A percentile compares a stretch with the other conserved stretches of the same genome.
Evolutionary conservation across 2,329 filamentous ascomycete species (phyloP).

Genomic region (Phaeosphaeria sp.): DNA sequence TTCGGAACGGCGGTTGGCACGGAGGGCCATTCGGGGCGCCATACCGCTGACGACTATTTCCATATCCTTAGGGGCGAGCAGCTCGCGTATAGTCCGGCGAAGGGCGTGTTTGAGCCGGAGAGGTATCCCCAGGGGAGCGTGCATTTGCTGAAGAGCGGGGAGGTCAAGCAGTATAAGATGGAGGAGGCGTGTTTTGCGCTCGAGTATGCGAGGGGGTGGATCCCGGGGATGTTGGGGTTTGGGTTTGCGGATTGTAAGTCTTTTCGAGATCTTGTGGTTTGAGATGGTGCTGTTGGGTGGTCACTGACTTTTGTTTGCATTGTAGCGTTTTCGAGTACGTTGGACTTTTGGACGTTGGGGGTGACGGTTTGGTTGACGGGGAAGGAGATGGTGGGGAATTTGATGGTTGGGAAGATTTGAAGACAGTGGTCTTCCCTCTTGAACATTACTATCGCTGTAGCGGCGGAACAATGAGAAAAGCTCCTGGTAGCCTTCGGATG

Average conservation of each 20-base stretch:
- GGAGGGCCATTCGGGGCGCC: conserved; percentile 85
- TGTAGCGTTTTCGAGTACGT: conserved; percentile 71
- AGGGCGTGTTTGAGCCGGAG: conserved; percentile 71
- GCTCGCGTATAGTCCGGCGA: conserved; percentile 69
- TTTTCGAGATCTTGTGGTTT: neutral
- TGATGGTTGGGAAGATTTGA: conserved; percentile 50
- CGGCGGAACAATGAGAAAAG: no score
- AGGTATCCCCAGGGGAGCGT: conserved; percentile 73
- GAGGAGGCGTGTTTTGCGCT: conserved; percentile 78
- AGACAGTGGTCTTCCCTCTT: no score
- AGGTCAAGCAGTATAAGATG: conserved; percentile 85
- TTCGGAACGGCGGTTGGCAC: conserved; percentile 74
- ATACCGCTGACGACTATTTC: conserved; percentile 95
- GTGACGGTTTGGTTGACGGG: conserved; percentile 77
- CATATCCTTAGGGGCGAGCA: conserved; percentile 83
- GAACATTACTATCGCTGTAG: no score
- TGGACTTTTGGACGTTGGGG: conserved; percentile 87
- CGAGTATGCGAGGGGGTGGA: conserved; percentile 87
- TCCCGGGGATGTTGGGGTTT: conserved; percentile 91
- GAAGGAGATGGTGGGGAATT: conserved; percentile 76
- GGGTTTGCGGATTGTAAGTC: conserved; percentile 75
- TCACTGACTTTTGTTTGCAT: neutral
- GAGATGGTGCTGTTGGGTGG: neutral
- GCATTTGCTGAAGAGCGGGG: conserved; percentile 74
- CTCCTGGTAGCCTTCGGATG: no score